Evolutionary conservation across 768 basidiomycete genomes (phyloP).

Genomic region (Termitomyces titanicus): DNA sequence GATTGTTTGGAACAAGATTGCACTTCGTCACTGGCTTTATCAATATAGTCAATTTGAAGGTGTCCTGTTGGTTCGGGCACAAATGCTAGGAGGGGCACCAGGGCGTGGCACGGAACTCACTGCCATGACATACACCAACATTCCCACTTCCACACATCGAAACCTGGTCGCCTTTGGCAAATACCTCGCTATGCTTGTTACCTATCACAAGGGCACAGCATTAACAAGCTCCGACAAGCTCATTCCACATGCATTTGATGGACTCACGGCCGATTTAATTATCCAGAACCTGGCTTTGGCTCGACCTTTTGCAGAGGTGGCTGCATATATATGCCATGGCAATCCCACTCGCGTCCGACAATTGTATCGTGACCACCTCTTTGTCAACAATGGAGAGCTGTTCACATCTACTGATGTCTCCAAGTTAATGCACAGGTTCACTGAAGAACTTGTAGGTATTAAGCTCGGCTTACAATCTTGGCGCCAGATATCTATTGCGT

Average conservation of each 20-base stretch:
- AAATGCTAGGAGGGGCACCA: neutral
- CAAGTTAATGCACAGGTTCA: neutral
- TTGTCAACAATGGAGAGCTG: neutral
- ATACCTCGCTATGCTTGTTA: neutral
- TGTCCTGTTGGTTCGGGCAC: neutral
- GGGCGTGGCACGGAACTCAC: neutral
- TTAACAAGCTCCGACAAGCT: neutral
- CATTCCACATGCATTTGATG: neutral
- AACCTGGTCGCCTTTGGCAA: neutral
- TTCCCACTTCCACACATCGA: too few relatives aligned
- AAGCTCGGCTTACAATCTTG: neutral
- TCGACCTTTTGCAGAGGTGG: neutral
- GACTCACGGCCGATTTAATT: neutral
- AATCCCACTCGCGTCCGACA: accelerated
- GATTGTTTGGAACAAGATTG: neutral
- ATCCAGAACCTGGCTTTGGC: neutral
- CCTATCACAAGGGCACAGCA: neutral
- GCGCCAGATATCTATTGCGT: neutral
- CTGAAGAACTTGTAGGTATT: neutral
- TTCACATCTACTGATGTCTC: neutral
- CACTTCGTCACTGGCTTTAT: neutral
- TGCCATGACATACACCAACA: neutral
- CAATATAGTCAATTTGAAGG: neutral
- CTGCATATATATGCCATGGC: neutral
- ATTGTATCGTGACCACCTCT: neutral